A percentile compares a stretch with the other conserved stretches of the same genome.
Evolutionary conservation across 1,139 yeast genomes (phyloP).

Genomic region (Diutina pseudorugosa): DNA sequence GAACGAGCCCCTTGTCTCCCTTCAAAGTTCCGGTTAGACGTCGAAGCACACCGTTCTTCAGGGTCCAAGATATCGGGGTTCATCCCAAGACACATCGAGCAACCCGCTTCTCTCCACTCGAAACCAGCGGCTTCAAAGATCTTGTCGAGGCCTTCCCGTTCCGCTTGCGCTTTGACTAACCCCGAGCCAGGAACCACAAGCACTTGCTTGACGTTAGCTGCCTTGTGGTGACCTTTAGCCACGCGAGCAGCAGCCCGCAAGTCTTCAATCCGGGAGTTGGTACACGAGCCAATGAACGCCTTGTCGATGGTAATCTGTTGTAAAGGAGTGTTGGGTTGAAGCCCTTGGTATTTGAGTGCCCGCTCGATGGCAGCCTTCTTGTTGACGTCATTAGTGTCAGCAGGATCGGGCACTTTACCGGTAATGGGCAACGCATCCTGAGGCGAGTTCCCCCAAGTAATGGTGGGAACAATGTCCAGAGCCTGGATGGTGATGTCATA

Average conservation of each 20-base stretch:
- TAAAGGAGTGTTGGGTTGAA: conserved; percentile 71
- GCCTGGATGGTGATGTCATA: conserved; percentile 73
- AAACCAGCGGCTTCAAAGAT: conserved; percentile 87
- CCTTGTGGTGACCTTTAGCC: conserved; percentile 83
- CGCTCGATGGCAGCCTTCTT: conserved; percentile 79
- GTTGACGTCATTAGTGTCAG: conserved; percentile 57
- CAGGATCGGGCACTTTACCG: conserved; percentile 83
- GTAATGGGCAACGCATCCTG: conserved; percentile 96
- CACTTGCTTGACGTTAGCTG: conserved; percentile 68
- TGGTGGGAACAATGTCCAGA: conserved; percentile 82
- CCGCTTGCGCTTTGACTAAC: conserved; percentile 85
- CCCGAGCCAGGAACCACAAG: conserved; percentile 98
- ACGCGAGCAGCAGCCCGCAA: conserved; percentile 90
- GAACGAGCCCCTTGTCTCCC: conserved; percentile 97
- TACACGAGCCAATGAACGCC: conserved; percentile 95
- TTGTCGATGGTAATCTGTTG: conserved; percentile 68
- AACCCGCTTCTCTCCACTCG: conserved; percentile 99
- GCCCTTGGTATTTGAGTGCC: conserved; percentile 86
- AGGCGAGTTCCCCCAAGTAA: conserved; percentile 99
- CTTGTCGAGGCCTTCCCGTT: conserved; percentile 86
- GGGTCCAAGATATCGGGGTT: conserved; percentile 94
- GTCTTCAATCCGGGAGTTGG: conserved; percentile 96
- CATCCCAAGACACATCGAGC: conserved; percentile 99
- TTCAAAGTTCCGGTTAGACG: conserved; percentile 96
- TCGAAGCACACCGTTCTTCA: conserved; percentile 94